Base-by-base conservation (phyloP, 2,329 filamentous ascomycete genomes). In the Thermothelomyces thermophilus region DNA sequence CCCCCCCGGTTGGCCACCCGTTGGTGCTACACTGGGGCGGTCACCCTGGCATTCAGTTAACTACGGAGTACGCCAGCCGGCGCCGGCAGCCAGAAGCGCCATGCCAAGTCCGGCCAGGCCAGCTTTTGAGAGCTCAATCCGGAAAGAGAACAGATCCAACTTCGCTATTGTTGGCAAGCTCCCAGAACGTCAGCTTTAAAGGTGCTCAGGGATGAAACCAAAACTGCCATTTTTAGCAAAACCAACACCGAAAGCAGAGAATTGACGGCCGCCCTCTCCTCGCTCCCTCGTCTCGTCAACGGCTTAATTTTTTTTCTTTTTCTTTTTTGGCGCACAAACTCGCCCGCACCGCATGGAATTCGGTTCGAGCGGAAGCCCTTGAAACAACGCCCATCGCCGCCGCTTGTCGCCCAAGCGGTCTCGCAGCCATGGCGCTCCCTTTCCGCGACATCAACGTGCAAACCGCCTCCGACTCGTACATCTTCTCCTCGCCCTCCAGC, bases 391-490 rank as follows among this genome's bases (percentile, higher is more conserved):
- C 46, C 37, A 34, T 16, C 49, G 24, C 48, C 11, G 40, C 28
- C 43, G 16, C 6, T 40, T 20, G 24, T 20, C 24, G 24, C 9
- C n/a, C n/a, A n/a, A n/a, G n/a, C 24, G 24, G 24, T 9, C 24
- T 37, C 48, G 22, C 42, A 10, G 58, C 50, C 45, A 69, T 69
- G 66, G 62, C 64, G 40, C 69, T 80, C 59, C 93, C 91, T 19
- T 98, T 90, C 71, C 82, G 91, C 66, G 93, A 98, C 74, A 94
- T 97, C 74, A 98, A 97, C 69, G 83, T 98, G 68, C 90, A 95
- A 70, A 87, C 90, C 58, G 90, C 91, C 46, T 77, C 87, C 62
- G 88, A 91, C 62, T 86, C 93, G 66, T 98, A 98, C 75, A 88
- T 90, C 62, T 98, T 98, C 70, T 90, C 88, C 34, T 98, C 93